These are phyloP conservation scores for Cerrena zonata DNA, from an alignment of 1,284 basidiomycete genomes.

Conservation along the genomic window DNA sequence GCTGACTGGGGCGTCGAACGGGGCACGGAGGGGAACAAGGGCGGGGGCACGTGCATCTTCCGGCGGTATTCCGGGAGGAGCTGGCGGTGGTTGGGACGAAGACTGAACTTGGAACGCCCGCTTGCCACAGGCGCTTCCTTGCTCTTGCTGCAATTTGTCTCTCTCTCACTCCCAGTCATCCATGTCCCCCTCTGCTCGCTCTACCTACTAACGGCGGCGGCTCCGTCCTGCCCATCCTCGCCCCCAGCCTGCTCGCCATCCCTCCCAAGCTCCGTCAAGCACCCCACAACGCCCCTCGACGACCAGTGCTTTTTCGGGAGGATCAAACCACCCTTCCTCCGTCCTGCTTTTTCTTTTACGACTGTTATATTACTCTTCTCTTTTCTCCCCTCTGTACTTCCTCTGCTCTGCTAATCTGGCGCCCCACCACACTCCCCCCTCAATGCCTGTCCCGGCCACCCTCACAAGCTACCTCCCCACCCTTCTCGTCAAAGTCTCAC, in stretches of 20 bases:
- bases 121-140: no score
- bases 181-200: no score
- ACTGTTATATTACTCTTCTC: slow-evolving; percentile 5
- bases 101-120: not conserved
- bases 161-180: no score
- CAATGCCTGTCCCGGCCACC: slow-evolving; percentile 26
- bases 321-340: slow-evolving; percentile 1
- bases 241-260: not conserved
- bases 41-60: not conserved
- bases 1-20: no score
- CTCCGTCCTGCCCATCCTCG: not conserved
- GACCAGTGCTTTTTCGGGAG: slow-evolving; percentile 1
- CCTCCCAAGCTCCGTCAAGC: not conserved
- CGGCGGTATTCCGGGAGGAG: not conserved
- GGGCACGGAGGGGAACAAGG: not conserved
- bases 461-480: slow-evolving; percentile 59
- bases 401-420: no score
- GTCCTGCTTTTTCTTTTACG: not conserved
- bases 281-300: not conserved
- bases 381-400: slow-evolving; percentile 1
- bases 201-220: not conserved
- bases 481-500: slow-evolving; percentile 57
- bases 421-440: no score
- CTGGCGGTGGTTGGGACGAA: not conserved
- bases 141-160: no score